phyloP scores from a whole-genome alignment of 805 yeast genomes.

The Saturnispora mendoncae region DNA sequence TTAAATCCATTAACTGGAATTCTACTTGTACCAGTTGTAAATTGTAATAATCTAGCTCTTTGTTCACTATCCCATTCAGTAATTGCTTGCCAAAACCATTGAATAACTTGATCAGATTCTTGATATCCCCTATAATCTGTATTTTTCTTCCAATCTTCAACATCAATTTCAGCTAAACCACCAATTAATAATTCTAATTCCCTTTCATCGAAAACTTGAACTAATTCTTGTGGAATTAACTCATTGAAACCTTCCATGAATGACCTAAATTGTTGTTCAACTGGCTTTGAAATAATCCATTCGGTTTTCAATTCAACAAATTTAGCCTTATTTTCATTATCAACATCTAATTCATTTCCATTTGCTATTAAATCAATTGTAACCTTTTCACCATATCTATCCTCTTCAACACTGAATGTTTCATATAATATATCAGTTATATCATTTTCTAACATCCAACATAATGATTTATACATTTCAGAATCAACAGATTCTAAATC shows the following conservation, averaged over 20 bases:
- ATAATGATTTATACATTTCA: conserved; percentile 87
- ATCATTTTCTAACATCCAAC: conserved; percentile 94
- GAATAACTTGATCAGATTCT: conserved; percentile 91
- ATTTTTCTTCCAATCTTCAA: conserved; percentile 98
- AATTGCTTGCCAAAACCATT: conserved; percentile 98
- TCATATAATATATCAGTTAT: conserved; percentile 80
- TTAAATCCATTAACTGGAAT: conserved; percentile 98
- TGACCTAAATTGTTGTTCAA: conserved; percentile 92
- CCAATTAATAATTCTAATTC: conserved; percentile 95
- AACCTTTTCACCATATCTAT: conserved; percentile 87
- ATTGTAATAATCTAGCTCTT: conserved; percentile 88
- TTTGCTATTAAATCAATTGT: conserved; percentile 83
- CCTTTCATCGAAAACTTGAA: conserved; percentile 94
- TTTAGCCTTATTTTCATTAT: conserved; percentile 90
- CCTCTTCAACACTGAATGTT: conserved; percentile 81
- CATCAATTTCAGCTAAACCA: conserved; percentile 96
- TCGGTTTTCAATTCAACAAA: conserved; percentile 91
- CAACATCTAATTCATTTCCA: conserved; percentile 85
- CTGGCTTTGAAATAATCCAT: conserved; percentile 90
- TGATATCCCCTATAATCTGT: conserved; percentile 98
- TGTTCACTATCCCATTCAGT: conserved; percentile 94
- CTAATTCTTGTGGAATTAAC: conserved; percentile 91
- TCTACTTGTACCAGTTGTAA: conserved; percentile 98
- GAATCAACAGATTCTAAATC: conserved; percentile 99
- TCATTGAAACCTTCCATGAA: conserved; percentile 97